A percentile compares a stretch with the other conserved stretches of the same genome.
Evolutionary conservation across 441 rosid species (phyloP).

Genomic region (Populus hybrid): DNA sequence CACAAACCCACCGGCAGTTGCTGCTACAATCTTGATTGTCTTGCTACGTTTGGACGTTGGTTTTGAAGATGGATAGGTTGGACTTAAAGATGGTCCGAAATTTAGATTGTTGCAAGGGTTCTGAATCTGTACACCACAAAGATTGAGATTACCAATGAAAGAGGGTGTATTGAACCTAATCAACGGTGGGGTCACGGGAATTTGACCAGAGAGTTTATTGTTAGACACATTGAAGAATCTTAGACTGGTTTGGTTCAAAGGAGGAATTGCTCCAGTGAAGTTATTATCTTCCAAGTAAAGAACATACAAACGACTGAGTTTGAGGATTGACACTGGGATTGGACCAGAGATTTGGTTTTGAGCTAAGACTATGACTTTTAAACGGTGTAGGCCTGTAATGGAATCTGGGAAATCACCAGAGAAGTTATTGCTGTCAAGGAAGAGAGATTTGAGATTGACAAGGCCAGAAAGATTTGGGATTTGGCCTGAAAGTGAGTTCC

Average conservation of each 20-base stretch:
- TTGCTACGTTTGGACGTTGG: constrained; percentile 21
- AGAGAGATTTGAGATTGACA: constrained; percentile 68
- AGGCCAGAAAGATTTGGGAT: constrained; percentile 64
- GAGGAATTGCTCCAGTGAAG: constrained; percentile 59
- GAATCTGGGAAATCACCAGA: constrained; percentile 65
- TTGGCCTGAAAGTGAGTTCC: constrained; percentile 69
- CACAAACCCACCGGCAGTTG: constrained; percentile 18
- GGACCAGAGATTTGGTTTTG: constrained; percentile 58
- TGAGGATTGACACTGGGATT: constrained; percentile 52
- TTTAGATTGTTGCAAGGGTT: constrained; percentile 37
- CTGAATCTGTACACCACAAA: constrained; percentile 73
- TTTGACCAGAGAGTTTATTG: constrained; percentile 62
- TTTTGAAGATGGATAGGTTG: constrained; percentile 28
- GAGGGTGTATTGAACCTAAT: constrained; percentile 68
- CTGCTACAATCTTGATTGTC: constrained; percentile 27
- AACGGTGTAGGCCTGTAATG: constrained; percentile 54
- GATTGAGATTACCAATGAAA: constrained; percentile 46
- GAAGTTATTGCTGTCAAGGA: constrained; percentile 62
- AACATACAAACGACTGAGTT: constrained; percentile 51
- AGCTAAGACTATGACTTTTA: constrained; percentile 56
- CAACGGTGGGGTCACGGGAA: constrained; percentile 61
- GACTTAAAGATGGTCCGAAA: constrained; percentile 35
- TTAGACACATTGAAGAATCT: constrained; percentile 71
- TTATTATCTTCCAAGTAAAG: constrained; percentile 56
- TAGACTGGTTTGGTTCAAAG: constrained; percentile 70